Conservation (phyloP, 495 filamentous ascomycete genomes). For the Hypoxylon trugodes region DNA sequence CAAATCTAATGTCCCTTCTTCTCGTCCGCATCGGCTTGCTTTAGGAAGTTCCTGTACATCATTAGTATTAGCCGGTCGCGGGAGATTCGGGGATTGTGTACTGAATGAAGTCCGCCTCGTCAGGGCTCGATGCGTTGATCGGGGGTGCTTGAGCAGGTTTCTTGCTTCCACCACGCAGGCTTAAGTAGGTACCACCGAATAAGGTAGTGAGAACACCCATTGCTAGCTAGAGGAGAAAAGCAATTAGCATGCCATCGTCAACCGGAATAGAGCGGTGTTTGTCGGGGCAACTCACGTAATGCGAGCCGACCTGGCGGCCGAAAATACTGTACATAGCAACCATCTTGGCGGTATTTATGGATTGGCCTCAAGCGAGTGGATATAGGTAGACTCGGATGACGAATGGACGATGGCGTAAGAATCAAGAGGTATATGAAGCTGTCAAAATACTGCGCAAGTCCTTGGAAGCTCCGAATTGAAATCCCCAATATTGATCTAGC, state of each 20-base stretch:
- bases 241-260: conserved; percentile 36
- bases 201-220: conserved; percentile 79
- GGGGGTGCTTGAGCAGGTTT: conserved; percentile 70
- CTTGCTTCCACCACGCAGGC: conserved; percentile 70
- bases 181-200: conserved; percentile 64
- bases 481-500: conserved; percentile 36
- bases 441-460: conserved; percentile 39
- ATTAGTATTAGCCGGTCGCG: conserved; percentile 42
- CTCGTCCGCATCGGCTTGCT: conserved; percentile 72
- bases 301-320: conserved; percentile 92
- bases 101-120: conserved; percentile 98
- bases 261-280: background rate
- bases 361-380: conserved; percentile 39
- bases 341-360: conserved; percentile 71
- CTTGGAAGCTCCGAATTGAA: conserved; percentile 37
- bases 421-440: conserved; percentile 35
- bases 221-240: conserved; percentile 69
- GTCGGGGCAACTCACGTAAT: conserved; percentile 73
- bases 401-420: conserved; percentile 43
- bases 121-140: conserved; percentile 85
- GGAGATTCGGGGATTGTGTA: conserved; percentile 57
- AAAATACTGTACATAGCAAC: conserved; percentile 83
- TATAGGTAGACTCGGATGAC: conserved; percentile 17
- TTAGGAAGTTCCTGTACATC: conserved; percentile 75
- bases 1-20: conserved; percentile 70